phyloP scores from a whole-genome alignment of 208 protist genomes.

The Leishmania tarentolae region DNA sequence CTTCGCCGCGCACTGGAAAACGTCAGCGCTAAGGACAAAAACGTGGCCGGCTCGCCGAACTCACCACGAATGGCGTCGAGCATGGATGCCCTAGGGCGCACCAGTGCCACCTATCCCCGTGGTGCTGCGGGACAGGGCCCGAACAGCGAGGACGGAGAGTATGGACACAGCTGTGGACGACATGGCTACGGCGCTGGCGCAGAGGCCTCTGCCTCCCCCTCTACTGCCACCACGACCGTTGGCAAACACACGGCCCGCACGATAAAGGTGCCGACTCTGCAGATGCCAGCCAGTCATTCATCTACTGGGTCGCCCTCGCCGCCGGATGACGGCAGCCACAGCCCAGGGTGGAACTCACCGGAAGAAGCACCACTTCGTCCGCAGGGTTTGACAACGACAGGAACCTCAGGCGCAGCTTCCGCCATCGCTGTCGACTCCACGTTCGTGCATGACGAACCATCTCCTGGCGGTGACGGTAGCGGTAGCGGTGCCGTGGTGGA shows the following conservation, averaged over 20 bases:
- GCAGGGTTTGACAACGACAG: constrained; percentile 3
- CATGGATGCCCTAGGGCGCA: constrained; percentile 14
- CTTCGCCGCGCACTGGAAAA: constrained; percentile 29
- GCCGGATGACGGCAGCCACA: constrained; percentile 10
- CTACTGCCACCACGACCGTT: neutral
- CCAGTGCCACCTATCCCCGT: constrained; percentile 1
- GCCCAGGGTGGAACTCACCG: constrained; percentile 20
- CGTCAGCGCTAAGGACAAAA: constrained; percentile 18
- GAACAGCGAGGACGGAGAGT: constrained; percentile 4
- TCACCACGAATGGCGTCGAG: constrained; percentile 7
- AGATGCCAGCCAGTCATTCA: constrained; percentile 6
- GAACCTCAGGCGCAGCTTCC: neutral
- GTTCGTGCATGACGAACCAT: neutral
- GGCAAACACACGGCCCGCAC: neutral
- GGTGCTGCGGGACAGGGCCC: constrained; percentile 1
- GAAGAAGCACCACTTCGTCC: constrained; percentile 21
- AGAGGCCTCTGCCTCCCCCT: neutral
- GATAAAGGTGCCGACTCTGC: constrained; percentile 30
- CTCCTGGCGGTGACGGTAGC: neutral
- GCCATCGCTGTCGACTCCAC: neutral
- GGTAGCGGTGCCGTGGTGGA: constrained; percentile 10
- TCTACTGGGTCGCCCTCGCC: constrained; percentile 6
- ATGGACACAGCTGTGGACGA: neutral
- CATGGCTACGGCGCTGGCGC: neutral
- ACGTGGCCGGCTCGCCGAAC: neutral